Conservation (phyloP, 1,284 basidiomycete species). For the Apiotrichum montevideense region DNA sequence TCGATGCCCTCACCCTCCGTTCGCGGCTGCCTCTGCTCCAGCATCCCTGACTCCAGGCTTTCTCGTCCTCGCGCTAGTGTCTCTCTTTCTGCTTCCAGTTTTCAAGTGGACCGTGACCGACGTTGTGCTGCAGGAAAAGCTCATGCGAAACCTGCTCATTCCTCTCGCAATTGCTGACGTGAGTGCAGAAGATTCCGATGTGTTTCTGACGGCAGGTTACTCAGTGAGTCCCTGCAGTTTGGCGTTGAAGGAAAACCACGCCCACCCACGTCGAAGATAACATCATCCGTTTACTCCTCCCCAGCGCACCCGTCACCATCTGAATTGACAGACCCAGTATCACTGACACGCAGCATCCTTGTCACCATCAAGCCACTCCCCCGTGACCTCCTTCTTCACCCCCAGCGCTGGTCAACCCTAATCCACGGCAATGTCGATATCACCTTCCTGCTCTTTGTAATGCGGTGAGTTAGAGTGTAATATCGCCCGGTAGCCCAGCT, state of each 20-base stretch:
- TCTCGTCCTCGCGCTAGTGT: slow-evolving; percentile 45
- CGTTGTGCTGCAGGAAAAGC: slow-evolving; percentile 26
- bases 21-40: no score
- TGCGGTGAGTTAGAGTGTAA: slow-evolving; percentile 28
- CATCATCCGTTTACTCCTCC: no score
- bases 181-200: slow-evolving; percentile 8
- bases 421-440: slow-evolving; percentile 45
- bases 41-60: slow-evolving; percentile 33
- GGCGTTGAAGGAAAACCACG: no score
- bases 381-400: slow-evolving; percentile 22
- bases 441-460: slow-evolving; percentile 34
- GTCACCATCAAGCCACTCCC: slow-evolving; percentile 34
- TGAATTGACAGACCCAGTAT: no score
- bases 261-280: not conserved
- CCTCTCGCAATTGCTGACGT: slow-evolving; percentile 46
- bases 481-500: no score
- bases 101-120: slow-evolving; percentile 20
- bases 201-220: not conserved
- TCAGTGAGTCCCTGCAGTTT: not conserved
- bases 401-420: slow-evolving; percentile 39
- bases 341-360: slow-evolving; percentile 22
- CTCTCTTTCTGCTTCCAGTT: slow-evolving; percentile 36
- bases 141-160: slow-evolving; percentile 35
- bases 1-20: no score
- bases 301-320: no score